Evolutionary conservation across 352 stramenopile genomes (phyloP).

Genomic region (Phytophthora citricola): DNA sequence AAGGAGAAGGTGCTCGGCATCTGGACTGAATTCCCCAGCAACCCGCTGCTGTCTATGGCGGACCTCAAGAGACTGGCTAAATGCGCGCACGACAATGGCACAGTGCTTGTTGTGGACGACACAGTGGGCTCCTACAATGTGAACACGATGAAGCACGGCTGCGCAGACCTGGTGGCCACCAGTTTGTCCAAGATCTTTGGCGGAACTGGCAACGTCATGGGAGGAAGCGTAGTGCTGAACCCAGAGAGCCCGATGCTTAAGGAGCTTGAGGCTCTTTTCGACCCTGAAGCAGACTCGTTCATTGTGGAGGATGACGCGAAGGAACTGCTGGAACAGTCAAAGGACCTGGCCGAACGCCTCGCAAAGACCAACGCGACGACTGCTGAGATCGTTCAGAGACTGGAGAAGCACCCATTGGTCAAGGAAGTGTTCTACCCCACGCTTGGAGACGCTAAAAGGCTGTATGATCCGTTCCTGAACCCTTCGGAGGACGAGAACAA

Average conservation of each 20-base stretch:
- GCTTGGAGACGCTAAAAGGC: constrained; percentile 47
- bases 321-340: constrained; percentile 56
- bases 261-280: constrained; percentile 49
- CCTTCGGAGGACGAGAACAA: constrained; percentile 16
- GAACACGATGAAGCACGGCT: constrained; percentile 79
- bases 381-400: constrained; percentile 67
- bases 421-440: constrained; percentile 90
- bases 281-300: constrained; percentile 57
- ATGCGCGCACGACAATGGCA: constrained; percentile 88
- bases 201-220: constrained; percentile 92
- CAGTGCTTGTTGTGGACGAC: constrained; percentile 91
- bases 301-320: constrained; percentile 65
- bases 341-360: constrained; percentile 79
- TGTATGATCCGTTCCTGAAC: constrained; percentile 71
- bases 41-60: constrained; percentile 89
- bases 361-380: constrained; percentile 83
- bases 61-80: constrained; percentile 84
- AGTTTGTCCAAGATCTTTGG: constrained; percentile 95
- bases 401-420: constrained; percentile 79
- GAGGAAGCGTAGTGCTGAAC: constrained; percentile 91
- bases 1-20: constrained; percentile 84
- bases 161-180: constrained; percentile 91
- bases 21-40: constrained; percentile 94
- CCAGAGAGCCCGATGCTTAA: constrained; percentile 52
- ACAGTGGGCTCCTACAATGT: constrained; percentile 93